Evolutionary conservation across 169 alveolate genomes (phyloP).

Genomic region (Eimeria sp.): DNA sequence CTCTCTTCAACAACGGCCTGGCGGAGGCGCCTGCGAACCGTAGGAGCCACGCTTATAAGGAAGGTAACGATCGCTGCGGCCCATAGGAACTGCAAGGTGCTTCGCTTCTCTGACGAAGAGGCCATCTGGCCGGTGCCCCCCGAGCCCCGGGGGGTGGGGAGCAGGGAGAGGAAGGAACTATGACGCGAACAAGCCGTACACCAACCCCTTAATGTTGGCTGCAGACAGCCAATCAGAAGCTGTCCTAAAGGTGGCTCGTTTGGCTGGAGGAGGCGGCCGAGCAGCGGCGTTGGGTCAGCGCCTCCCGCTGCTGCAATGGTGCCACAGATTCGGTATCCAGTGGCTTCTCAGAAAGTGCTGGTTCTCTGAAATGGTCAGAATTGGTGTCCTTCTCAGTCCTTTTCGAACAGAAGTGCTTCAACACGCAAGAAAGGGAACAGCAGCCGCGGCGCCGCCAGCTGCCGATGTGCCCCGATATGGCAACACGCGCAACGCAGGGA

Average conservation of each 20-base stretch:
- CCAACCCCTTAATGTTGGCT: slow-evolving; percentile 4
- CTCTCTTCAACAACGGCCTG: neutral
- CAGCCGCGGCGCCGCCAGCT: slow-evolving; percentile 38
- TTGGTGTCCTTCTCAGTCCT: neutral
- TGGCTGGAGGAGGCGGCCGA: neutral
- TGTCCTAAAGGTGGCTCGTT: neutral
- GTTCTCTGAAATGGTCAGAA: neutral
- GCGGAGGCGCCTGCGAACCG: slow-evolving; percentile 58
- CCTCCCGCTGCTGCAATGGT: slow-evolving; percentile 35
- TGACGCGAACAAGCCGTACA: neutral
- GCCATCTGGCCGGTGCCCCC: slow-evolving; percentile 40
- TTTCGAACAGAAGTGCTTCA: neutral
- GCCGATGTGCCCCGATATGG: slow-evolving; percentile 22
- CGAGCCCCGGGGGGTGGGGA: slow-evolving; percentile 37
- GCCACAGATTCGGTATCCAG: neutral
- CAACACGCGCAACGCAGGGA: neutral
- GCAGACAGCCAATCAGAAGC: slow-evolving; percentile 8
- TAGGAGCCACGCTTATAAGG: slow-evolving; percentile 32
- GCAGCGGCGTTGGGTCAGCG: slow-evolving; percentile 13
- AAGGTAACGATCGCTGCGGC: slow-evolving; percentile 15
- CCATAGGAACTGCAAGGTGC: slow-evolving; percentile 19
- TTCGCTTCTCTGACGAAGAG: slow-evolving; percentile 22
- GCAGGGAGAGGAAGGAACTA: slow-evolving; percentile 1
- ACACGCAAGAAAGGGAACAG: neutral
- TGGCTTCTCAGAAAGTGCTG: neutral